Conservation (phyloP, 768 basidiomycete species). For the Mycena maculata region DNA sequence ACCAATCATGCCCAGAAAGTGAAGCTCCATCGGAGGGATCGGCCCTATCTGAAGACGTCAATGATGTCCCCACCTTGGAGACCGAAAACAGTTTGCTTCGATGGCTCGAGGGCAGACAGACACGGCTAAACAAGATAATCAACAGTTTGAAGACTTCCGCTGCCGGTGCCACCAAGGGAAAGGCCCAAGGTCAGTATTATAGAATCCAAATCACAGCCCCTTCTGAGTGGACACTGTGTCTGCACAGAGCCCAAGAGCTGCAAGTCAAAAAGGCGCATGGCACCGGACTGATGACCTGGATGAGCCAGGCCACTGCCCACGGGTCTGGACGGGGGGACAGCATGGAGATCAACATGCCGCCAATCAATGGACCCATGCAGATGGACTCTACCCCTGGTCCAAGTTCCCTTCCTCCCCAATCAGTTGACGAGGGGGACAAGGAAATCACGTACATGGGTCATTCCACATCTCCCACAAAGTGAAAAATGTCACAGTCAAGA, state of each 20-base stretch:
- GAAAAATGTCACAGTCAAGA: no score
- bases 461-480: no score
- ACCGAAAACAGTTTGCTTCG: not conserved
- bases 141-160: not conserved
- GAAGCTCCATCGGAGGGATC: not conserved
- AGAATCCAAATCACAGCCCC: not conserved
- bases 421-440: no score
- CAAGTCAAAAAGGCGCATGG: not conserved
- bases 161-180: not conserved
- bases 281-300: not conserved
- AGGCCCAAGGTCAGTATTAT: not conserved
- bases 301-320: no score
- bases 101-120: not conserved
- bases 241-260: not conserved
- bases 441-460: no score
- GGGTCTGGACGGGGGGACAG: no score
- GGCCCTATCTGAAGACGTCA: not conserved
- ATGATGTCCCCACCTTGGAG: not conserved
- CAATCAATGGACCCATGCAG: no score
- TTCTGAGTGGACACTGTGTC: not conserved
- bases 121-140: not conserved
- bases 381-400: no score
- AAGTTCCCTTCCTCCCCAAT: no score
- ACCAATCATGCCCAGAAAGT: not conserved
- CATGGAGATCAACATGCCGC: no score